These are phyloP conservation scores for Coniophora puteana DNA, from an alignment of 1,284 basidiomycete genomes.

Conservation along the genomic window DNA sequence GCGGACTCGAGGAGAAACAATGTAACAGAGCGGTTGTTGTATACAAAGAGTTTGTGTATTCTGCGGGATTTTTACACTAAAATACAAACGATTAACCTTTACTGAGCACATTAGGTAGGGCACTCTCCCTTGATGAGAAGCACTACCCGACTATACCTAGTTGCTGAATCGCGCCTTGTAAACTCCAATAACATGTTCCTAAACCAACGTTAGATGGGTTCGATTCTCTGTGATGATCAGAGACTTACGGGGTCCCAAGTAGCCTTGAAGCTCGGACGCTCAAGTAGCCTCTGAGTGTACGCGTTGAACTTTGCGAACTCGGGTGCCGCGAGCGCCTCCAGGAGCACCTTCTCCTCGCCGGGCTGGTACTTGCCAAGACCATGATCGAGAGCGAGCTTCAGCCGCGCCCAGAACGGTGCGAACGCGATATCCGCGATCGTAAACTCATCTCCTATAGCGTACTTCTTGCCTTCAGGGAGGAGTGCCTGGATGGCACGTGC, in stretches of 20 bases:
- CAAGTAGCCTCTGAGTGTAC: constrained; percentile 26
- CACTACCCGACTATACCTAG: constrained; percentile 5
- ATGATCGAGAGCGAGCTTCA: constrained; percentile 21
- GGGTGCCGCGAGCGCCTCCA: constrained; percentile 17
- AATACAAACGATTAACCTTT: not conserved
- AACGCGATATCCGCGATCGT: constrained; percentile 28
- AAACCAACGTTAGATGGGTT: not conserved
- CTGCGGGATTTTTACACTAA: no score
- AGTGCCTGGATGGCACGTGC: constrained; percentile 40
- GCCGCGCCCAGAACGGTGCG: constrained; percentile 32
- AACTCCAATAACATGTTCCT: constrained; percentile 11
- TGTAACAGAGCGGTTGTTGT: not conserved
- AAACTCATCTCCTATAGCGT: constrained; percentile 41
- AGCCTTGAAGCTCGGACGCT: constrained; percentile 23
- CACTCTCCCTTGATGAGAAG: not conserved
- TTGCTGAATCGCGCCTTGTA: constrained; percentile 5
- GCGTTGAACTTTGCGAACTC: constrained; percentile 26
- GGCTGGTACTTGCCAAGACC: constrained; percentile 27
- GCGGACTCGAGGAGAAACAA: no score
- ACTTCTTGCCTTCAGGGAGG: constrained; percentile 35
- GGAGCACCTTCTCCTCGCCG: constrained; percentile 26
- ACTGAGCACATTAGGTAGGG: not conserved
- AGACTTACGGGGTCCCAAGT: constrained; percentile 30
- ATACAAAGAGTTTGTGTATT: no score
- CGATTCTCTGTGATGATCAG: no score